phyloP scores from a whole-genome alignment of 495 filamentous ascomycete genomes.

The Barbatosphaeria neglecta region DNA sequence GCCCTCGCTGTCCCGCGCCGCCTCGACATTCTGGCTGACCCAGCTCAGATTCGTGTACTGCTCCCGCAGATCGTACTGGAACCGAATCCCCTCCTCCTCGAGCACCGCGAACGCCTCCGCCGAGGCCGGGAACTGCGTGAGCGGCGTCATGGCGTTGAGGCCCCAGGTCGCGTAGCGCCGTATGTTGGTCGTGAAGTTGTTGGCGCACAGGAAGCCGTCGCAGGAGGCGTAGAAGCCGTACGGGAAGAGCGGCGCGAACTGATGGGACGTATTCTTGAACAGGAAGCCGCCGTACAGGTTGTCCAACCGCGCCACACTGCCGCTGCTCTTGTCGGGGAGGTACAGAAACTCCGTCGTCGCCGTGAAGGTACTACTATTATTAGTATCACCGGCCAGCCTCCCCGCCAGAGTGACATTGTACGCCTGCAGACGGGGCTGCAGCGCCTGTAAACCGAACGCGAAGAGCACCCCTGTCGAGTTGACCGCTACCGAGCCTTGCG shows the following conservation, averaged over 20 bases:
- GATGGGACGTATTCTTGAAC: slow-evolving; percentile 22
- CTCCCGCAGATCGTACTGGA: slow-evolving; percentile 55
- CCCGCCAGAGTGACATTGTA: slow-evolving; percentile 32
- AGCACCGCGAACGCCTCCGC: slow-evolving; percentile 40
- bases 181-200: slow-evolving; percentile 28
- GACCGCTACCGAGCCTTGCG: slow-evolving; percentile 24
- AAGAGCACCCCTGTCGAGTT: slow-evolving; percentile 36
- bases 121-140: slow-evolving; percentile 26
- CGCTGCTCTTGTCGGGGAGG: slow-evolving; percentile 44
- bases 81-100: slow-evolving; percentile 44
- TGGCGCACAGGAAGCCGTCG: slow-evolving; percentile 38
- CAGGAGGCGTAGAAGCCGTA: slow-evolving; percentile 55
- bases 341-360: slow-evolving; percentile 38
- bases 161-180: slow-evolving; percentile 38
- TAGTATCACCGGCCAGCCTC: slow-evolving; percentile 19
- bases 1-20: slow-evolving; percentile 38
- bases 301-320: slow-evolving; percentile 53
- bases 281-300: slow-evolving; percentile 45
- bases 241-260: slow-evolving; percentile 41
- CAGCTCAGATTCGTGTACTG: slow-evolving; percentile 45
- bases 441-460: slow-evolving; percentile 31
- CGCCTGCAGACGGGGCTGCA: slow-evolving; percentile 33
- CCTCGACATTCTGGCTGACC: slow-evolving; percentile 39
- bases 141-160: slow-evolving; percentile 30
- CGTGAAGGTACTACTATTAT: slow-evolving; percentile 12